Evolutionary conservation across 768 basidiomycete species (phyloP).

Genomic region (Termitomyces heimii): DNA sequence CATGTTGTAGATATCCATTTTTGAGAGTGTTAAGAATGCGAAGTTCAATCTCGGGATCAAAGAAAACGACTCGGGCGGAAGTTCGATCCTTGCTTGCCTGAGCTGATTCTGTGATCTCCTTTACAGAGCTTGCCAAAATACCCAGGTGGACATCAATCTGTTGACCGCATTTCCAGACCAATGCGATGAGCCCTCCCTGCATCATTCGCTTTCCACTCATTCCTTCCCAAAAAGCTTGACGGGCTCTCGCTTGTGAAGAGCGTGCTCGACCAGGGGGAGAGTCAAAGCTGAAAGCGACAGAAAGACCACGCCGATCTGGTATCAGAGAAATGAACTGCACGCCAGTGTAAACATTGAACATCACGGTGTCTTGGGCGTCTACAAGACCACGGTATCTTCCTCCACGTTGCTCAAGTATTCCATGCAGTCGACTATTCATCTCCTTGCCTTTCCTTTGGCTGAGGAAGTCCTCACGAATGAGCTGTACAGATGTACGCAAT

Average conservation of each 20-base stretch:
- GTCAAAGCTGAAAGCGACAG: constrained; percentile 38
- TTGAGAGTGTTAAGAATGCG: constrained; percentile 28
- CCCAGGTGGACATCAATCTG: constrained; percentile 48
- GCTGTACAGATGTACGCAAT: constrained; percentile 42
- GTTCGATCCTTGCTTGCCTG: constrained; percentile 27
- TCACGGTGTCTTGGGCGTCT: constrained; percentile 37
- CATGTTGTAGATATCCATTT: constrained; percentile 8
- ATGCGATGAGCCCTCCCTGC: constrained; percentile 58
- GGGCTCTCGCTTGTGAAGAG: constrained; percentile 25
- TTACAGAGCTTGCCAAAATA: constrained; percentile 32
- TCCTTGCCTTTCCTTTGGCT: neutral
- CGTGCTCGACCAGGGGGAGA: constrained; percentile 55
- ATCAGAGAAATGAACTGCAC: constrained; percentile 39
- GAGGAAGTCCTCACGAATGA: constrained; percentile 40
- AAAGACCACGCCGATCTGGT: constrained; percentile 48
- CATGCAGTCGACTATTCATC: constrained; percentile 31
- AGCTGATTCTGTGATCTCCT: constrained; percentile 42
- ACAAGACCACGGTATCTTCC: constrained; percentile 49
- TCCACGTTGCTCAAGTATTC: constrained; percentile 44
- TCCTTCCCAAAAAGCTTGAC: constrained; percentile 57
- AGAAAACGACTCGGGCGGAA: constrained; percentile 51
- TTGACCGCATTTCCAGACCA: constrained; percentile 37
- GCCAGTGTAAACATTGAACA: constrained; percentile 61
- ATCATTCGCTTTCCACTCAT: constrained; percentile 53
- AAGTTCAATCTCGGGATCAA: constrained; percentile 53